Conservation (phyloP, 495 filamentous ascomycete genomes). For the Paragyromitra xinjiangensis region DNA sequence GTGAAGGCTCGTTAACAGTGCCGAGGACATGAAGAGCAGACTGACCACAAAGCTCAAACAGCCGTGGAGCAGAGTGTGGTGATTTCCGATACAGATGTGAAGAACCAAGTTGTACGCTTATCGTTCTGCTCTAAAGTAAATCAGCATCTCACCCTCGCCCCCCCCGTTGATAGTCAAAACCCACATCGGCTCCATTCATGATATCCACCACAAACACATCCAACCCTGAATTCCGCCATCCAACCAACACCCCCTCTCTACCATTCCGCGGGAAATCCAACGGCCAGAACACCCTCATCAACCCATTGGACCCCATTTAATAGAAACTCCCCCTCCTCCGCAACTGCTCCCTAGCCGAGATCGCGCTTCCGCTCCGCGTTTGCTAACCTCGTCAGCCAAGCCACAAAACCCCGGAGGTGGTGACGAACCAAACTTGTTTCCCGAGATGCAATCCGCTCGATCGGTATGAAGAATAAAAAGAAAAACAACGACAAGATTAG, state of each 20-base stretch:
- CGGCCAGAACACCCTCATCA: slow-evolving; percentile 99
- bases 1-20: slow-evolving; percentile 62
- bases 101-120: slow-evolving; percentile 85
- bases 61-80: slow-evolving; percentile 79
- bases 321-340: slow-evolving; percentile 94
- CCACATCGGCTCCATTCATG: slow-evolving; percentile 88
- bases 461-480: slow-evolving; percentile 76
- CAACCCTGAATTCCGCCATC: slow-evolving; percentile 90
- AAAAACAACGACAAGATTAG: slow-evolving; percentile 77
- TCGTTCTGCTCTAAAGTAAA: slow-evolving; percentile 68
- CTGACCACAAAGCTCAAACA: slow-evolving; percentile 84
- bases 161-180: slow-evolving; percentile 40
- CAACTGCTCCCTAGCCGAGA: slow-evolving; percentile 95
- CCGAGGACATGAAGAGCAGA: slow-evolving; percentile 87
- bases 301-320: slow-evolving; percentile 74
- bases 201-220: slow-evolving; percentile 91
- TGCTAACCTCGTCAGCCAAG: slow-evolving; percentile 66
- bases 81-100: slow-evolving; percentile 85
- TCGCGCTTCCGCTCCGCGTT: slow-evolving; percentile 79
- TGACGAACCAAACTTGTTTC: slow-evolving; percentile 71
- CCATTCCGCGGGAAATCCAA: slow-evolving; percentile 79
- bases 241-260: slow-evolving; percentile 83
- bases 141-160: slow-evolving; percentile 35
- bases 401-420: slow-evolving; percentile 42
- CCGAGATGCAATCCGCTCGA: slow-evolving; percentile 74